Percentiles rank a stretch among this genome's conserved stretches.
Conservation (phyloP, 768 basidiomycete species). For the Tricholoma sp. region DNA sequence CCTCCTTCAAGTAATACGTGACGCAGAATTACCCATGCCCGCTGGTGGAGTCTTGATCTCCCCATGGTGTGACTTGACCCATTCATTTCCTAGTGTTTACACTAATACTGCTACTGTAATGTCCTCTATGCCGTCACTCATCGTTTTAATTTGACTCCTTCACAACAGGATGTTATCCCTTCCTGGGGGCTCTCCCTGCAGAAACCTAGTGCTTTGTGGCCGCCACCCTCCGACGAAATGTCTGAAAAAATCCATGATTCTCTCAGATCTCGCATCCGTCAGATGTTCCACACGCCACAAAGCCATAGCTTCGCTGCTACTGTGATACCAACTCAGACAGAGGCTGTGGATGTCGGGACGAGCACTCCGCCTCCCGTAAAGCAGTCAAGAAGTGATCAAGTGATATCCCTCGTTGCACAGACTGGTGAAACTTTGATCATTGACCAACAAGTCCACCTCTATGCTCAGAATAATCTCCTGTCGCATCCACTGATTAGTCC, state of each 20-base stretch:
- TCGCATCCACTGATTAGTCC: constrained; percentile 83
- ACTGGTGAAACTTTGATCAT: constrained; percentile 53
- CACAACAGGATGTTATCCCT: constrained; percentile 70
- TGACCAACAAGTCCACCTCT: constrained; percentile 78
- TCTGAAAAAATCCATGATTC: constrained; percentile 51
- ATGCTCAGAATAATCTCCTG: constrained; percentile 74
- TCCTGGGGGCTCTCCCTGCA: constrained; percentile 71
- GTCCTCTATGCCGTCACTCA: constrained; percentile 13
- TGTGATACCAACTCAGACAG: constrained; percentile 12
- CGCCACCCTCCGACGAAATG: constrained; percentile 63
- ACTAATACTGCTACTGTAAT: constrained; percentile 76
- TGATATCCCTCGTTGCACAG: constrained; percentile 36
- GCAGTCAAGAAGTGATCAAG: constrained; percentile 35
- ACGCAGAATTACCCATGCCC: constrained; percentile 73
- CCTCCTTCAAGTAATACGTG: constrained; percentile 83
- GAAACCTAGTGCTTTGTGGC: constrained; percentile 78
- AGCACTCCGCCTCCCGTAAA: constrained; percentile 38
- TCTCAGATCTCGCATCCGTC: constrained; percentile 56
- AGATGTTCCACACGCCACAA: constrained; percentile 36
- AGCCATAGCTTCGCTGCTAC: constrained; percentile 16
- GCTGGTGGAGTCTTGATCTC: constrained; percentile 88
- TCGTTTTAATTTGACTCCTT: neutral
- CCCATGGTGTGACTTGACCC: constrained; percentile 90
- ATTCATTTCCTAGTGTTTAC: constrained; percentile 88
- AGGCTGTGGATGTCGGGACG: constrained; percentile 42